Evolutionary conservation across 495 filamentous ascomycete species (phyloP).

Genomic region (Trichoderma reesei): DNA sequence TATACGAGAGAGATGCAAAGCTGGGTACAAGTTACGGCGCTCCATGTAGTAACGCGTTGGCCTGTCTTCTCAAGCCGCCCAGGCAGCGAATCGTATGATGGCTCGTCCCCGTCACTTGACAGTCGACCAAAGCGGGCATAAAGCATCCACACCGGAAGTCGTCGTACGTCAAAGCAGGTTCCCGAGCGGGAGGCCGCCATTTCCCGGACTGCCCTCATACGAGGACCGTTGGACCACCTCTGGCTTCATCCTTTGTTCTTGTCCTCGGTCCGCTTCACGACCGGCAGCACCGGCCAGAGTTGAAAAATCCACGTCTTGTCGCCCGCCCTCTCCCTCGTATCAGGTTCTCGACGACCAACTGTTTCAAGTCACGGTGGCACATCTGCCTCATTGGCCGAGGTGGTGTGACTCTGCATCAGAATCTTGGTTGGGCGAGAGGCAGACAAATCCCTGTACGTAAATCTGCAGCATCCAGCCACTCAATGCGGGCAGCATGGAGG

Average conservation of each 20-base stretch:
- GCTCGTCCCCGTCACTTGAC: background rate
- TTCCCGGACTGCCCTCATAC: background rate
- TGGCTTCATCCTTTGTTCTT: no score
- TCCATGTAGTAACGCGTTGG: no score
- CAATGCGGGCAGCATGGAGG: background rate
- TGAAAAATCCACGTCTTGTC: background rate
- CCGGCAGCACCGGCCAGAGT: background rate
- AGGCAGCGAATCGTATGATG: conserved; percentile 7
- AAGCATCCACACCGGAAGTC: background rate
- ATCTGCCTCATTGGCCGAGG: background rate
- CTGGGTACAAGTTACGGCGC: no score
- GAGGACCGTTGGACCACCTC: no score
- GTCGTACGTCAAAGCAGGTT: no score
- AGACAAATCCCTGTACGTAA: background rate
- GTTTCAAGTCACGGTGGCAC: background rate
- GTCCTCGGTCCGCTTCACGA: background rate
- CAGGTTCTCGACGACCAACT: background rate
- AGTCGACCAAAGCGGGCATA: background rate
- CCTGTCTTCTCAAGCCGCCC: no score
- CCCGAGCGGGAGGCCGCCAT: conserved; percentile 1
- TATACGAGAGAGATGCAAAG: no score
- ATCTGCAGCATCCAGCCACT: background rate
- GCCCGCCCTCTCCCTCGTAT: background rate
- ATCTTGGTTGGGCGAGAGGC: background rate
- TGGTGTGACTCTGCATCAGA: conserved; percentile 4